phyloP scores from a whole-genome alignment of 2,329 filamentous ascomycete genomes.

The Penicillium sp. region DNA sequence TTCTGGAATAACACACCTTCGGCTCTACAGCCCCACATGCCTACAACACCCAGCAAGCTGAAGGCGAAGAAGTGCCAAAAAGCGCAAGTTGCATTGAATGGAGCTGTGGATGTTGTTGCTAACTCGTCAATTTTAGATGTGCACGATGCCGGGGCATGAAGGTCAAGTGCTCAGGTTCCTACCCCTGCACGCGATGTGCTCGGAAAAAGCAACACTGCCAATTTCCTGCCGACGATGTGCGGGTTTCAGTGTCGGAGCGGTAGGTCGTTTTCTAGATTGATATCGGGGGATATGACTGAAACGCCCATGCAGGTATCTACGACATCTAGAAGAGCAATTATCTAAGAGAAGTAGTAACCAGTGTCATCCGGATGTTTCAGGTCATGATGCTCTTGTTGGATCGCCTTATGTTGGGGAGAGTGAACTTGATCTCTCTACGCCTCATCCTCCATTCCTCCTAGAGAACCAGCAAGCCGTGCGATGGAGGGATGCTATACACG shows the following conservation, averaged over 20 bases:
- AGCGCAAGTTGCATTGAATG: conserved; percentile 17
- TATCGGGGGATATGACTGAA: background rate
- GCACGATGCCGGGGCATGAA: conserved; percentile 32
- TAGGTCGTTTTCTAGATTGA: background rate
- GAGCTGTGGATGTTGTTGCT: background rate
- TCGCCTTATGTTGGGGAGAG: conserved; percentile 4
- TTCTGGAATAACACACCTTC: background rate
- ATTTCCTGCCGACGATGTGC: conserved; percentile 24
- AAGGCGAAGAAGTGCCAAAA: conserved; percentile 24
- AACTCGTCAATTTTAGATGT: conserved; percentile 18
- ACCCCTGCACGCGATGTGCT: conserved; percentile 27
- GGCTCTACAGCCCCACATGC: conserved; percentile 14
- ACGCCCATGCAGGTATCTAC: conserved; percentile 14
- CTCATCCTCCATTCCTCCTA: conserved; percentile 5
- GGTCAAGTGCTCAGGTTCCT: conserved; percentile 30
- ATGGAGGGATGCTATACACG: conserved; percentile 4
- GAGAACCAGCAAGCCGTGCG: conserved; percentile 1
- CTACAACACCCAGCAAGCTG: conserved; percentile 7
- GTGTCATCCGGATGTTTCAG: background rate
- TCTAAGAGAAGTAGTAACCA: background rate
- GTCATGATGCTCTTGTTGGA: background rate
- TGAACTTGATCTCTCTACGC: conserved; percentile 2
- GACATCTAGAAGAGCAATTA: conserved; percentile 22
- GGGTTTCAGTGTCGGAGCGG: conserved; percentile 29
- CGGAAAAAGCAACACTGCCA: conserved; percentile 26